Conservation (phyloP, 345 rosid species). For the Eutrema heterophyllum region DNA sequence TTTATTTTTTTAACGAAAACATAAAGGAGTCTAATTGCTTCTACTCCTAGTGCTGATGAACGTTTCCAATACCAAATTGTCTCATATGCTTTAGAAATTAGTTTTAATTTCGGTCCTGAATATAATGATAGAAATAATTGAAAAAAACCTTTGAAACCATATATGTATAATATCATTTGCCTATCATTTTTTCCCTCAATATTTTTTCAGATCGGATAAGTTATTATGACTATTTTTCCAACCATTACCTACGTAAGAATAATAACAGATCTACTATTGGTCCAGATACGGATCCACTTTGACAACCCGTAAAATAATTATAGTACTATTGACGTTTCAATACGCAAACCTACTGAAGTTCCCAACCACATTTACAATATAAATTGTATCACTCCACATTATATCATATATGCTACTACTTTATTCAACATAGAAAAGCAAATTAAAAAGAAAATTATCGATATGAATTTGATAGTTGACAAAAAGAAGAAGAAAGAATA, state of each 20-base stretch:
- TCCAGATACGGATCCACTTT: background rate
- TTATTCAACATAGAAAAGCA: background rate
- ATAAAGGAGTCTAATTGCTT: too few relatives aligned
- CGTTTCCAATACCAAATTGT: too few relatives aligned
- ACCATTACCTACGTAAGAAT: background rate
- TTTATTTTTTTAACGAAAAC: too few relatives aligned
- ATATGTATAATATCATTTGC: too few relatives aligned
- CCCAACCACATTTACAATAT: slow-evolving; percentile 17
- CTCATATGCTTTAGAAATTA: too few relatives aligned
- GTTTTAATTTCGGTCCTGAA: background rate
- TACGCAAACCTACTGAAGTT: background rate
- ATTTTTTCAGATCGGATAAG: background rate
- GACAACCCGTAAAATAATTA: slow-evolving; percentile 10
- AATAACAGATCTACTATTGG: slow-evolving; percentile 2
- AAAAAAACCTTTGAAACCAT: background rate
- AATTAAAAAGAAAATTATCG: background rate
- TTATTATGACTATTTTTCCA: background rate
- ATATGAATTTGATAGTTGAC: background rate
- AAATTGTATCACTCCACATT: background rate
- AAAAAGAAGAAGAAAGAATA: background rate
- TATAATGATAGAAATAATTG: background rate
- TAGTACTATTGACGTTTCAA: background rate
- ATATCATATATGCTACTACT: background rate
- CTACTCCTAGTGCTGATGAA: too few relatives aligned
- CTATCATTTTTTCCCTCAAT: too few relatives aligned